These are phyloP conservation scores for Trametes cubensis DNA, from an alignment of 768 basidiomycete species.

Conservation along the genomic window DNA sequence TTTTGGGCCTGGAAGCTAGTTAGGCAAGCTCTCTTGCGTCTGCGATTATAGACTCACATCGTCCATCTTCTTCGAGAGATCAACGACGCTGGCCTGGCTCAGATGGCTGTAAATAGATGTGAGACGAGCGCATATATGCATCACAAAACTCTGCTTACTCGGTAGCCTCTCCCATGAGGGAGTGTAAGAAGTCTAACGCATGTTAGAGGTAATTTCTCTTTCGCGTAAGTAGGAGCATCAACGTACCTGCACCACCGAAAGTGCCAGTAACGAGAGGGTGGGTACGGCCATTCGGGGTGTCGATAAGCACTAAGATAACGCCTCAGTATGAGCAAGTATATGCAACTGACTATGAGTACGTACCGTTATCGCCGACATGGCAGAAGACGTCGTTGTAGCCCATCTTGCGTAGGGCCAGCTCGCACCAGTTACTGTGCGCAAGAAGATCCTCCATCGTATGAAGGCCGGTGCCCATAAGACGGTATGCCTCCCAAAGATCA, in stretches of 20 bases:
- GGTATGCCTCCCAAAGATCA: constrained; percentile 68
- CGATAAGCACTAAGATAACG: constrained; percentile 34
- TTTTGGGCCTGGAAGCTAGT: constrained; percentile 32
- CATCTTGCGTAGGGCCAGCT: constrained; percentile 69
- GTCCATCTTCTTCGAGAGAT: constrained; percentile 54
- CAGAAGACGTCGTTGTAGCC: constrained; percentile 75
- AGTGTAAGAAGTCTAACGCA: constrained; percentile 63
- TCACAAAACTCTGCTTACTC: constrained; percentile 45
- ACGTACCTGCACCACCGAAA: constrained; percentile 46
- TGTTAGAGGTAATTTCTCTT: constrained; percentile 21
- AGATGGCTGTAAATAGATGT: constrained; percentile 44
- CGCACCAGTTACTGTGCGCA: constrained; percentile 82
- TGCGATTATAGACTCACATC: constrained; percentile 31
- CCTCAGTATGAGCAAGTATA: constrained; percentile 4
- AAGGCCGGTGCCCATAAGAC: constrained; percentile 67
- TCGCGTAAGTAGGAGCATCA: not conserved
- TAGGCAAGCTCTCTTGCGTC: not conserved
- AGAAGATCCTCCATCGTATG: constrained; percentile 76
- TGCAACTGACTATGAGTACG: not conserved
- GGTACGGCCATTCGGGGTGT: constrained; percentile 57
- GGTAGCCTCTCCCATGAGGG: constrained; percentile 64
- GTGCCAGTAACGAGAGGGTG: constrained; percentile 71
- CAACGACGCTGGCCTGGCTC: constrained; percentile 63
- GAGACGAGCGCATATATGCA: not conserved
- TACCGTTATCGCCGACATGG: constrained; percentile 72